Evolutionary conservation across 2,329 filamentous ascomycete genomes (phyloP).

Genomic region (Aspergillus neotritici): DNA sequence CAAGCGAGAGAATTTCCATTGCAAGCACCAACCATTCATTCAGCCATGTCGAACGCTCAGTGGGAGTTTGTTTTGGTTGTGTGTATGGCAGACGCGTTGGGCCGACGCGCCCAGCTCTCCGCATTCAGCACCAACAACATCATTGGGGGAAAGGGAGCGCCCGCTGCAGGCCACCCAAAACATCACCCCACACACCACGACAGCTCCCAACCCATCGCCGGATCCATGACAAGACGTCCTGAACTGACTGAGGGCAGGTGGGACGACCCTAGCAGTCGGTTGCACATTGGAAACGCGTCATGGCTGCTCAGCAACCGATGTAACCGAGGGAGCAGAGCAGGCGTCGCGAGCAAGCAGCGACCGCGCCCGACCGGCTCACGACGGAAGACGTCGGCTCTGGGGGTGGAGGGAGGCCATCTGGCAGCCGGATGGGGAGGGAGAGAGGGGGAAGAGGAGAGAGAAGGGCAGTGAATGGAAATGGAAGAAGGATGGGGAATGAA

Average conservation of each 20-base stretch:
- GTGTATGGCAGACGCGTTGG: slow-evolving; percentile 22
- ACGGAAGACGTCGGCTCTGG: slow-evolving; percentile 2
- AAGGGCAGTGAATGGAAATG: slow-evolving; percentile 11
- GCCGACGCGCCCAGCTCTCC: slow-evolving; percentile 23
- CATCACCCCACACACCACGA: too few relatives aligned
- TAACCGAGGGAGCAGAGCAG: slow-evolving; percentile 17
- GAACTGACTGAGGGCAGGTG: background rate
- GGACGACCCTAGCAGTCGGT: background rate
- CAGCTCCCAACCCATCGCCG: background rate
- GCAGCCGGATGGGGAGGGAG: background rate
- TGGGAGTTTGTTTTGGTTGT: background rate
- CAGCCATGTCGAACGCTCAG: too few relatives aligned
- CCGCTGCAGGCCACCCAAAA: background rate
- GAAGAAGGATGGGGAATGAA: slow-evolving; percentile 11
- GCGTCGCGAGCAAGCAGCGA: slow-evolving; percentile 11
- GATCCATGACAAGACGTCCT: background rate
- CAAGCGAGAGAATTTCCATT: too few relatives aligned
- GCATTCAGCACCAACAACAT: slow-evolving; percentile 11
- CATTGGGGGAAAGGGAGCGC: background rate
- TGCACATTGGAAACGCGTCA: slow-evolving; percentile 25
- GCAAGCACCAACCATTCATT: too few relatives aligned
- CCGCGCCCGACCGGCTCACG: slow-evolving; percentile 7
- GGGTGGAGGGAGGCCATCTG: background rate
- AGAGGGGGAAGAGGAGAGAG: slow-evolving; percentile 8
- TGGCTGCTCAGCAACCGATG: slow-evolving; percentile 22